Evolutionary conservation across 371 early-diverging fungal genomes (phyloP), one percentile per base, ranked within the genome.

Genomic region (Blakeslea trispora): DNA sequence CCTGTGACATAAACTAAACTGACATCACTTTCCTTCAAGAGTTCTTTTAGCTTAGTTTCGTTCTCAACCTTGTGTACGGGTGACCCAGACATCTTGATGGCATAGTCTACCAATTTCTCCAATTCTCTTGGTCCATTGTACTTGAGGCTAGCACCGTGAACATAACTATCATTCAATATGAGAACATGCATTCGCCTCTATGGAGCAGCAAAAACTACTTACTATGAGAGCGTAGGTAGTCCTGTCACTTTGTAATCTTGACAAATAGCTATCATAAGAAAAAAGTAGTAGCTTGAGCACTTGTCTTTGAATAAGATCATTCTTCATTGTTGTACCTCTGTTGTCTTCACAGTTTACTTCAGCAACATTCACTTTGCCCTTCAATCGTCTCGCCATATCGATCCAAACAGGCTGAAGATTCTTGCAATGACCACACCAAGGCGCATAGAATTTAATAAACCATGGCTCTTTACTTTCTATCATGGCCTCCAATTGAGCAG

Each of bases 381-480:
- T 71, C 53, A 89, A 51, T 13, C 55, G 59, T 22, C 63, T 66
- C 19, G 87, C 91, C 42, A 94, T 63, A 19, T 82, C 67, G n/a
- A 77, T 82, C 84, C 90, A 94, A 18, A 74, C 69, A 8, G 93
- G 93, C 5, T 86, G 88, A 57, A 96, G 78, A 0, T 78, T 64
- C 69, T 90, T 77, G 81, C 96, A 96, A 72, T 94, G 94, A 7
- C 84, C 81, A 67, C 94, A 94, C 93, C 93, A 93, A 13, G 94
- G 92, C 17, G 93, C 91, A 64, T 82, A 89, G 66, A 87, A 91
- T 66, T 89, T 87, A 51, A 93, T 61, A 61, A 93, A 86, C 89
- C 85, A 88, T 41, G 79, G 78, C 22, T 64, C 58, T 34, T 67
- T 60, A 45, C 66, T 60, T 9, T 42, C 23, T 18, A 40, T 32